Evolutionary conservation across 2,329 filamentous ascomycete species (phyloP).

Genomic region (Ceratocystiopsis brevicomis): DNA sequence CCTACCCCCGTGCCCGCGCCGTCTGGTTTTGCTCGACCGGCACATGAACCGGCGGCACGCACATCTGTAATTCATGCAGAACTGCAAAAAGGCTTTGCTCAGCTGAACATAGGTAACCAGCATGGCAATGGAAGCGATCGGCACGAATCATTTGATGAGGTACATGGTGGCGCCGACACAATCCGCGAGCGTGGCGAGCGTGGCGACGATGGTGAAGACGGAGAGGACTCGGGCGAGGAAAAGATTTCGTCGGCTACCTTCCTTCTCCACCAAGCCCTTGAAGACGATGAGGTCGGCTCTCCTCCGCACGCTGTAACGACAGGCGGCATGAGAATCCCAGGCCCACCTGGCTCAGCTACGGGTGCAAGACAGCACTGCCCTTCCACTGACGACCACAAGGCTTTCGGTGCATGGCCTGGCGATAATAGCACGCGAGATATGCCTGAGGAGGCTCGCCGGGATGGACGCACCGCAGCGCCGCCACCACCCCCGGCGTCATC

Average conservation of each 20-base stretch:
- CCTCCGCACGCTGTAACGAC: slow-evolving; percentile 1
- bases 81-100: too few relatives aligned
- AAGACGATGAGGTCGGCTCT: slow-evolving; percentile 22
- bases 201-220: slow-evolving; percentile 19
- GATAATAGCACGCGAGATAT: too few relatives aligned
- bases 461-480: too few relatives aligned
- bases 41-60: too few relatives aligned
- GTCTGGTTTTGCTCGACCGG: too few relatives aligned
- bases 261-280: slow-evolving; percentile 50
- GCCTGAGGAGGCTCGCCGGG: too few relatives aligned
- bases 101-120: too few relatives aligned
- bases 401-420: slow-evolving; percentile 28
- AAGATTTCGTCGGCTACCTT: slow-evolving; percentile 80
- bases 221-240: slow-evolving; percentile 53
- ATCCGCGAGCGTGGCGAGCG: background rate
- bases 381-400: background rate
- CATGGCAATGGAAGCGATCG: too few relatives aligned
- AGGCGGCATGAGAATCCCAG: background rate
- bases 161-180: background rate
- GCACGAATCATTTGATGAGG: too few relatives aligned
- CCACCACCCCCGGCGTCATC: too few relatives aligned
- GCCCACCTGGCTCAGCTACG: slow-evolving; percentile 2
- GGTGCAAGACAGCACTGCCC: slow-evolving; percentile 6
- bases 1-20: too few relatives aligned
- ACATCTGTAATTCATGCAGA: too few relatives aligned